Percentiles rank a stretch among this genome's conserved stretches.
These are phyloP conservation scores for Hericium alpestre DNA, from an alignment of 768 basidiomycete genomes.

Conservation along the genomic window DNA sequence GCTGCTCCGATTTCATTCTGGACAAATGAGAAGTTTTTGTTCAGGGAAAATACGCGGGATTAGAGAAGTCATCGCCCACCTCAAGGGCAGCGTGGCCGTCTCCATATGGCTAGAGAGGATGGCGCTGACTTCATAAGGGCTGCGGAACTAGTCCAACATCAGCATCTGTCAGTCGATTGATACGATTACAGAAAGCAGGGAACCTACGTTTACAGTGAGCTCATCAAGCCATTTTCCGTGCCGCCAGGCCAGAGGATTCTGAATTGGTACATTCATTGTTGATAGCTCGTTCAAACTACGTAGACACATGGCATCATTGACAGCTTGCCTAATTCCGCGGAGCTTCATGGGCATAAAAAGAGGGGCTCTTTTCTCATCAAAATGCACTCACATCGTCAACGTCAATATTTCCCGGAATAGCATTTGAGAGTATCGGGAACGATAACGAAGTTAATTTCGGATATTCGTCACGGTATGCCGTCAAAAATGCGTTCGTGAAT, in stretches of 20 bases:
- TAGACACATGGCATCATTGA: constrained; percentile 54
- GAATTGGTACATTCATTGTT: constrained; percentile 21
- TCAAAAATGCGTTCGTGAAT: constrained; percentile 50
- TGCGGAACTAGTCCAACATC: constrained; percentile 11
- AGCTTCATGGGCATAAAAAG: constrained; percentile 20
- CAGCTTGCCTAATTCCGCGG: constrained; percentile 28
- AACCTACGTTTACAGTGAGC: constrained; percentile 18
- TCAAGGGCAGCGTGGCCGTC: constrained; percentile 24
- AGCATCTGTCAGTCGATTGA: too few relatives aligned
- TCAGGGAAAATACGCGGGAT: too few relatives aligned
- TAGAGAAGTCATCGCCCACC: constrained; percentile 11
- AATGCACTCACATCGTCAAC: neutral
- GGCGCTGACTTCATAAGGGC: constrained; percentile 23
- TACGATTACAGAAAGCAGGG: too few relatives aligned
- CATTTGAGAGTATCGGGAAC: constrained; percentile 47
- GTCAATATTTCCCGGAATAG: constrained; percentile 17
- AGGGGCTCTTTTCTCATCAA: neutral
- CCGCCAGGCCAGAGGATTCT: constrained; percentile 20
- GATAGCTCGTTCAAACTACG: constrained; percentile 19
- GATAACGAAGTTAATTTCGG: constrained; percentile 47
- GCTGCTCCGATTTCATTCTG: constrained; percentile 16
- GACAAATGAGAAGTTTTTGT: too few relatives aligned
- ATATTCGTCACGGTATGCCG: constrained; percentile 57
- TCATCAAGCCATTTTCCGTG: constrained; percentile 18
- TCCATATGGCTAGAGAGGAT: constrained; percentile 28